Evolutionary conservation across 2,329 filamentous ascomycete genomes (phyloP).

Genomic region (Hypoxylon sp.): DNA sequence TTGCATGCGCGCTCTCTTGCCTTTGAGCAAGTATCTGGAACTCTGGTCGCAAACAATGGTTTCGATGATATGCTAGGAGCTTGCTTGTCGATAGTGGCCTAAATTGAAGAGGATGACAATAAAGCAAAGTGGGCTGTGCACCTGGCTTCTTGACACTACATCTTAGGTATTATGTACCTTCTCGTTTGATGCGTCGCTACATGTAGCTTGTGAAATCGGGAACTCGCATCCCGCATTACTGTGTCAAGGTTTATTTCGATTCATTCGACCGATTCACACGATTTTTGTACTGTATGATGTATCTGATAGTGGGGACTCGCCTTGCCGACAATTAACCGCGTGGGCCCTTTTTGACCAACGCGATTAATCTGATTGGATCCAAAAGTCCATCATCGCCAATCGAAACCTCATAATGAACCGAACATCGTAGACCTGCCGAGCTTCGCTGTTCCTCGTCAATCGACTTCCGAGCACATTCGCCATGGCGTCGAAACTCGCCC

Average conservation of each 20-base stretch:
- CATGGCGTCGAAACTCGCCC: slow-evolving; percentile 88
- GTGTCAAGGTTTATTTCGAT: slow-evolving; percentile 7
- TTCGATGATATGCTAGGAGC: slow-evolving; percentile 30
- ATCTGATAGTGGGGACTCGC: slow-evolving; percentile 3
- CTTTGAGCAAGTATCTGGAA: slow-evolving; percentile 15
- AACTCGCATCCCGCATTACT: neutral
- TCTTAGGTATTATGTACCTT: slow-evolving; percentile 2
- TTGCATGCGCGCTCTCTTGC: slow-evolving; percentile 14
- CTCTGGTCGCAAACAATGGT: slow-evolving; percentile 24
- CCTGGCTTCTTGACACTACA: slow-evolving; percentile 13
- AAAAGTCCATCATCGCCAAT: slow-evolving; percentile 46
- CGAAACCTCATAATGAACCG: slow-evolving; percentile 38
- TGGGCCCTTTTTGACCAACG: slow-evolving; percentile 36
- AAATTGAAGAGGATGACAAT: slow-evolving; percentile 26
- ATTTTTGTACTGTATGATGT: neutral
- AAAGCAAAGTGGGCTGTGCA: slow-evolving; percentile 13
- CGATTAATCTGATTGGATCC: slow-evolving; percentile 39
- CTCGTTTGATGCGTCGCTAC: neutral
- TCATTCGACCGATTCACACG: slow-evolving; percentile 20
- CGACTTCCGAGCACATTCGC: slow-evolving; percentile 48
- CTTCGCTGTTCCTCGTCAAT: slow-evolving; percentile 45
- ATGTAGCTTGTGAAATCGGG: neutral
- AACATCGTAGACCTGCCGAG: slow-evolving; percentile 34
- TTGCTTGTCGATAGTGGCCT: slow-evolving; percentile 30
- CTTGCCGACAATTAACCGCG: slow-evolving; percentile 34